Evolutionary conservation across 1,284 basidiomycete genomes (phyloP), one percentile per base, ranked within the genome.

Genomic region (Amylostereum areolatum): DNA sequence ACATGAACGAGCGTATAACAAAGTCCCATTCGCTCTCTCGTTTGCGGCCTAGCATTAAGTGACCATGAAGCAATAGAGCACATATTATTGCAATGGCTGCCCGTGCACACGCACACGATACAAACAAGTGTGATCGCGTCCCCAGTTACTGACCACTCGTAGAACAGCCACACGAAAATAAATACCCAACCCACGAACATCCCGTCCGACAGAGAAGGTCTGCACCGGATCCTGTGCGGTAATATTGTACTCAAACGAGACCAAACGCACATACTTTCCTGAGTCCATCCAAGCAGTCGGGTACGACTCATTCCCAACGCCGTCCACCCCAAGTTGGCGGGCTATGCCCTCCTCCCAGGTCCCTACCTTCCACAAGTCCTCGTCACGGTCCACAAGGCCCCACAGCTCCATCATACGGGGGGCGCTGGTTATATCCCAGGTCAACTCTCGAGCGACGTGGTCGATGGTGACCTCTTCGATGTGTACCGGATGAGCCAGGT

Each of bases 361-460:
- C 32, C 57, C 57, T 34, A 87, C 70, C 61, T 83, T 85, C 36
- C 66, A 75, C 3, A 81, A 52, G 55, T 94, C 90, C 34, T 87
- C 83, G 31, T 65, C 57, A 7, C 86, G 85, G 54, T 96, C 91
- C 40, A 95, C 76, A 49, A 92, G 64, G 0, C 81, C 91, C 93
- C 93, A 97, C 1, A 93, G 80, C 58, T 95, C 89, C 77, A 98
- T 87, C 39, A 85, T 75, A 52, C 80, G 72, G 25, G 96, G 95
- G 0, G 96, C 95, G 31, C 83, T 84, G 18, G 81, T 71, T 60
- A 86, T 72, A 60, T 94, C 89, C 57, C 83, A 79, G 4, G 91
- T 85, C 36, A 93, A 72, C 54, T 92, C 88, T 52, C 71, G 74
- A 5, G 92, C 74, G 33, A 90, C 81, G 64, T 98, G 96, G 62